A percentile compares a stretch with the other conserved stretches of the same genome.
Evolutionary conservation across 148 eudicot species (phyloP).

Genomic region (Bassia scoparia): DNA sequence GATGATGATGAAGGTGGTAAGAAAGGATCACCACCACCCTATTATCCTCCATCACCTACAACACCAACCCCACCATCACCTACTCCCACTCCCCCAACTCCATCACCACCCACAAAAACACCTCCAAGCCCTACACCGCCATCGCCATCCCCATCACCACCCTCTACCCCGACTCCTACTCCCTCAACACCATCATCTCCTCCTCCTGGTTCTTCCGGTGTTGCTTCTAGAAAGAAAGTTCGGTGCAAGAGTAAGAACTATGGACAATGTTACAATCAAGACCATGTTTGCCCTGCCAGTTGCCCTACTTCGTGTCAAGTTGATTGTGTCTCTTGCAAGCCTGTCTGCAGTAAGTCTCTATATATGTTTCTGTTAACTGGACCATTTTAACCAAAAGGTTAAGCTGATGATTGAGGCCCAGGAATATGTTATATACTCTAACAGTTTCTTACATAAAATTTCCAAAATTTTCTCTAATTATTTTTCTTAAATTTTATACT

Average conservation of each 20-base stretch:
- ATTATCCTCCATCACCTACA: conserved; percentile 6
- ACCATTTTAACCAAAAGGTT: too few species aligned
- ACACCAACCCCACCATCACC: not conserved
- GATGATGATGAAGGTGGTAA: conserved; percentile 11
- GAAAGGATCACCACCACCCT: not conserved
- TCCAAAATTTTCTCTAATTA: too few species aligned
- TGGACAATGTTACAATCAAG: conserved; percentile 32
- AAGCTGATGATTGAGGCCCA: too few species aligned
- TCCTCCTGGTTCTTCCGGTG: conserved; percentile 20
- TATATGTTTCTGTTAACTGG: not conserved
- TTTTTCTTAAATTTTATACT: too few species aligned
- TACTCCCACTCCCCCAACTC: not conserved
- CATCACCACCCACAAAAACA: conserved; percentile 4
- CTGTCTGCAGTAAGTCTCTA: conserved; percentile 38
- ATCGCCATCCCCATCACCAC: conserved; percentile 9
- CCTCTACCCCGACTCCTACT: conserved; percentile 15
- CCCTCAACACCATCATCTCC: conserved; percentile 11
- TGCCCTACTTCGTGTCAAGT: conserved; percentile 41
- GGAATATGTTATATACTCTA: too few species aligned
- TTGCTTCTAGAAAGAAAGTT: conserved; percentile 32
- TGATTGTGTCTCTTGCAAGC: conserved; percentile 39
- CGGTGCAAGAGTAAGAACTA: conserved; percentile 31
- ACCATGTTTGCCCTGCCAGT: conserved; percentile 32
- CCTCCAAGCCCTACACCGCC: conserved; percentile 17
- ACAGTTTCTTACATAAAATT: too few species aligned